Evolutionary conservation across 2,329 filamentous ascomycete species (phyloP).

Genomic region (Venturia pyrina): DNA sequence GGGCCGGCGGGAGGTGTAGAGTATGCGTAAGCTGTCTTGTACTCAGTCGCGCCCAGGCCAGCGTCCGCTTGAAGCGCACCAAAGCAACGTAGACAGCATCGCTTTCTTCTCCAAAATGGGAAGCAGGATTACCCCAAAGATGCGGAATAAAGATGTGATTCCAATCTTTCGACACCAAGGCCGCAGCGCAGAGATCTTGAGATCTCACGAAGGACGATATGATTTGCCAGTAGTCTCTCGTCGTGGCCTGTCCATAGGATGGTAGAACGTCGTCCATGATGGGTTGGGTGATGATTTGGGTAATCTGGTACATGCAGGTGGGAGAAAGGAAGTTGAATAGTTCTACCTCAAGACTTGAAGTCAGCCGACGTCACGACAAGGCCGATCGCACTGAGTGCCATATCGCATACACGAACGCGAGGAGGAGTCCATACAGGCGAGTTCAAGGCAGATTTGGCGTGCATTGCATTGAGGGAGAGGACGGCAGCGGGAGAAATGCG

Average conservation of each 20-base stretch:
- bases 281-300: neutral
- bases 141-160: slow-evolving; percentile 48
- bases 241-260: slow-evolving; percentile 48
- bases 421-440: neutral
- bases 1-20: slow-evolving; percentile 48
- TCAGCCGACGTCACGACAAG: neutral
- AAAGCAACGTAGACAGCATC: slow-evolving; percentile 52
- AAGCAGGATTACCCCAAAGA: slow-evolving; percentile 53
- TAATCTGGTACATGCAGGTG: neutral
- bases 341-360: neutral
- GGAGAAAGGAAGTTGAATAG: neutral
- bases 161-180: slow-evolving; percentile 48
- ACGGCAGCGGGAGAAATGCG: neutral
- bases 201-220: slow-evolving; percentile 48
- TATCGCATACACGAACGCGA: neutral
- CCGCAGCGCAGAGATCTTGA: slow-evolving; percentile 44
- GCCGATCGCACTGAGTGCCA: neutral
- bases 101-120: slow-evolving; percentile 50
- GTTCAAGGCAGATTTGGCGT: neutral
- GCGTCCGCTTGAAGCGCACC: slow-evolving; percentile 47
- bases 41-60: slow-evolving; percentile 42
- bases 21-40: slow-evolving; percentile 51
- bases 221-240: slow-evolving; percentile 45
- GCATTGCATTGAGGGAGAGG: neutral
- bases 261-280: slow-evolving; percentile 48